Evolutionary conservation across 2,329 filamentous ascomycete genomes (phyloP).

Genomic region (Fonsecaea nubica): DNA sequence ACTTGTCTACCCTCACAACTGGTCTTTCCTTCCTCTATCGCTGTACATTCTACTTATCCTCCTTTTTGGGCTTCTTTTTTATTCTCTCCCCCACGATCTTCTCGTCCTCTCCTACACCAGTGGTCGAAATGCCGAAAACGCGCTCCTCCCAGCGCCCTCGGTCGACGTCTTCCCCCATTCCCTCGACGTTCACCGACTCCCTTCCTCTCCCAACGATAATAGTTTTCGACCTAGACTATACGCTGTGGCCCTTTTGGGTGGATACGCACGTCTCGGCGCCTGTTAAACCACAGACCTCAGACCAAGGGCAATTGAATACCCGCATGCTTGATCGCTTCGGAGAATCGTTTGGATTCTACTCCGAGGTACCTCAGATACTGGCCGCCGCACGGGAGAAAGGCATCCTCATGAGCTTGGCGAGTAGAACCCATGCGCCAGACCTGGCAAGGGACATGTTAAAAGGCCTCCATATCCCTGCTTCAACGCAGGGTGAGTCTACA

Average conservation of each 20-base stretch:
- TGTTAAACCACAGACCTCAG: conserved; percentile 59
- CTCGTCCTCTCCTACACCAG: background rate
- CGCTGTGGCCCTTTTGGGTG: conserved; percentile 98
- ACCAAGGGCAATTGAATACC: conserved; percentile 25
- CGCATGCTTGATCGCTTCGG: conserved; percentile 54
- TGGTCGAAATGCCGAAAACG: conserved; percentile 19
- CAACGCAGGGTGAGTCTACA: conserved; percentile 46
- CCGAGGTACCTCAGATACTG: conserved; percentile 71
- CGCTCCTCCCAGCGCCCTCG: conserved; percentile 9
- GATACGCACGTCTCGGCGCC: conserved; percentile 88
- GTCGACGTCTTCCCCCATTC: conserved; percentile 32
- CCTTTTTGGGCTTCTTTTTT: background rate
- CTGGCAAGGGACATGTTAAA: conserved; percentile 81
- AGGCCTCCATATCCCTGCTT: conserved; percentile 67
- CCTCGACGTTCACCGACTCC: conserved; percentile 65
- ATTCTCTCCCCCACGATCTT: conserved; percentile 5
- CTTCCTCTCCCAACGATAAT: conserved; percentile 80
- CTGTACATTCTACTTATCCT: background rate
- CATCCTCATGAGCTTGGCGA: conserved; percentile 74
- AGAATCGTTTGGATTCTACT: conserved; percentile 74
- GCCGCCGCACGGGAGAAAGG: conserved; percentile 62
- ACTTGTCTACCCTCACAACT: background rate
- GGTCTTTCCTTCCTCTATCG: background rate
- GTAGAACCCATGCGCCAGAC: conserved; percentile 78
- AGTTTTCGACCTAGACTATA: conserved; percentile 97